Conservation (phyloP, 768 basidiomycete genomes). For the Trametes villosa region DNA sequence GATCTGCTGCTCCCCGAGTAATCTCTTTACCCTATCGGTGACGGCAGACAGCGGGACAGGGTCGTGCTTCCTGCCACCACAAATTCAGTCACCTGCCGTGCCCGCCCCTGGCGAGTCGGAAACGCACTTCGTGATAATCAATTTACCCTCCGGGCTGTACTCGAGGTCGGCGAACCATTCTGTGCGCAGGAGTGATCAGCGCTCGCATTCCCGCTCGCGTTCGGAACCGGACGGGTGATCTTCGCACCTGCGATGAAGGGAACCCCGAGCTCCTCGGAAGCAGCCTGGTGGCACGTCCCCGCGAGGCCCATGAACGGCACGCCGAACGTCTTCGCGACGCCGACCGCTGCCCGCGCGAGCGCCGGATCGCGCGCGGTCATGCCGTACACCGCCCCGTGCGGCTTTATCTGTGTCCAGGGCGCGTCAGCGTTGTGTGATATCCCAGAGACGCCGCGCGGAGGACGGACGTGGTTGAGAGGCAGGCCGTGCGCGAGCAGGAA, state of each 20-base stretch:
- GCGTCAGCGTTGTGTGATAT: neutral
- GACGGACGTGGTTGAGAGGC: constrained; percentile 57
- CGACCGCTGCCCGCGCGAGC: constrained; percentile 58
- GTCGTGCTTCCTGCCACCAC: constrained; percentile 49
- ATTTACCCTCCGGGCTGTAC: constrained; percentile 57
- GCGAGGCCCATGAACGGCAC: constrained; percentile 67
- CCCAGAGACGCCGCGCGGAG: neutral
- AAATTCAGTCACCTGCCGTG: neutral
- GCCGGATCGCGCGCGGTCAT: constrained; percentile 59
- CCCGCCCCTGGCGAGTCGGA: neutral
- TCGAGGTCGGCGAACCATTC: constrained; percentile 74
- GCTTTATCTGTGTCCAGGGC: constrained; percentile 55
- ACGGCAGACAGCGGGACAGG: constrained; percentile 49
- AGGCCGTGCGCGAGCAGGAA: constrained; percentile 60
- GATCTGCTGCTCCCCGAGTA: constrained; percentile 49
- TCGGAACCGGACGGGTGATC: neutral
- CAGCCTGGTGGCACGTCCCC: constrained; percentile 63
- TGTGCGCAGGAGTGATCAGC: no score
- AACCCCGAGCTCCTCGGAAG: constrained; percentile 56
- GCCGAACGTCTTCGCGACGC: constrained; percentile 56
- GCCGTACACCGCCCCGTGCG: constrained; percentile 65
- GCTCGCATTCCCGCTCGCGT: no score
- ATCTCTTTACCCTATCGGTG: constrained; percentile 47
- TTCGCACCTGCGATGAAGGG: constrained; percentile 61
- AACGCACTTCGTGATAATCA: constrained; percentile 61